Conservation (phyloP, 83 land plant species). For the Thuja plicata region DNA sequence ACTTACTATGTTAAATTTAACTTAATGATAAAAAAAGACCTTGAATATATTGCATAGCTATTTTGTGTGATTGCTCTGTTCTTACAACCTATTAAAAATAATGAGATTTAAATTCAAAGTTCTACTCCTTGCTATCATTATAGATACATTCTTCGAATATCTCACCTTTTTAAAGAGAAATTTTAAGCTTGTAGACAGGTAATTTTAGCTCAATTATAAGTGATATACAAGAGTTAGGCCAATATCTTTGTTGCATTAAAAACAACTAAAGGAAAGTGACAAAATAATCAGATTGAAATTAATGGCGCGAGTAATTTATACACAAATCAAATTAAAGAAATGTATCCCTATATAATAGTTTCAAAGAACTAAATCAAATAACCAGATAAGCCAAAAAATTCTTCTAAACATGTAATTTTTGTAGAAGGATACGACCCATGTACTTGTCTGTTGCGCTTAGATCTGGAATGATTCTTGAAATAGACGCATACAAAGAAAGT, state of each 20-base stretch:
- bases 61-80: no score
- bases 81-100: no score
- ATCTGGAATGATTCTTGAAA: not conserved
- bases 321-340: not conserved
- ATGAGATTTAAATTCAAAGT: no score
- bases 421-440: not conserved
- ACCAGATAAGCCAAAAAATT: not conserved
- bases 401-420: not conserved
- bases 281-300: not conserved
- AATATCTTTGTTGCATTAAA: not conserved
- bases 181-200: no score
- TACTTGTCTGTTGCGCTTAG: not conserved
- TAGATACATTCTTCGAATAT: no score
- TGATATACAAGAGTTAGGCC: no score
- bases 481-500: slow-evolving; percentile 1
- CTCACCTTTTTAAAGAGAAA: no score
- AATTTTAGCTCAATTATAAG: no score
- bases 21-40: no score
- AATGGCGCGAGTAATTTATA: not conserved
- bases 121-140: no score
- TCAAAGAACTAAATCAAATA: not conserved
- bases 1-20: no score
- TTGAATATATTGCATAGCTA: no score
- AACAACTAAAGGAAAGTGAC: not conserved
- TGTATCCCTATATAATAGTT: not conserved